A percentile compares a stretch with the other conserved stretches of the same genome.
Evolutionary conservation across 352 stramenopile genomes (phyloP).

Genomic region (Pythium sukuiense): DNA sequence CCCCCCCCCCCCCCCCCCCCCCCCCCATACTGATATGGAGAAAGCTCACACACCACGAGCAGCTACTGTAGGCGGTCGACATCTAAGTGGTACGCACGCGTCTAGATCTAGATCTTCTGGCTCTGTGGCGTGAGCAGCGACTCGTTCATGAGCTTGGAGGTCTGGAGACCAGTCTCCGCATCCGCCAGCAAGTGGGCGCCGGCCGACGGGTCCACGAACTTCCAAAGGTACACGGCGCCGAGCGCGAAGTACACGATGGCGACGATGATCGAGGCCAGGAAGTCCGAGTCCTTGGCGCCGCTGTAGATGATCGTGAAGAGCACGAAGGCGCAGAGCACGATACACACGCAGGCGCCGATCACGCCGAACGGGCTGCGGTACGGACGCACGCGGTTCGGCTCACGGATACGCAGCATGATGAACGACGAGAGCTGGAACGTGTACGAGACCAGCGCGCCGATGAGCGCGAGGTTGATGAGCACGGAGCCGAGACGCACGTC

Average conservation of each 20-base stretch:
- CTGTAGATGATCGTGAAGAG: constrained; percentile 69
- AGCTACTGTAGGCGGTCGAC: neutral
- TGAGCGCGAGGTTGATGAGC: constrained; percentile 66
- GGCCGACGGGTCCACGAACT: constrained; percentile 15
- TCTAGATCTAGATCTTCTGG: constrained; percentile 8
- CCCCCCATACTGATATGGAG: neutral
- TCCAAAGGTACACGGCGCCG: constrained; percentile 36
- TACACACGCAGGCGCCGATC: constrained; percentile 44
- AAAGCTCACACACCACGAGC: neutral
- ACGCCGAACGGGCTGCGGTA: constrained; percentile 63
- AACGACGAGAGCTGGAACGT: constrained; percentile 64
- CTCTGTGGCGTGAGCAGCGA: constrained; percentile 27
- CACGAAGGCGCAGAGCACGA: constrained; percentile 44
- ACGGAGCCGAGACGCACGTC: constrained; percentile 57
- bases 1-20: no score
- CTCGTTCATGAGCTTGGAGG: constrained; percentile 28
- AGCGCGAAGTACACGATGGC: constrained; percentile 47
- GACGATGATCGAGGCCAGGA: constrained; percentile 56
- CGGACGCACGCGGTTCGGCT: constrained; percentile 49
- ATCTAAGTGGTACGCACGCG: neutral
- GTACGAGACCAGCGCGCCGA: constrained; percentile 65
- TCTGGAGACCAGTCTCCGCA: constrained; percentile 13
- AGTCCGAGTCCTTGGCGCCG: constrained; percentile 51
- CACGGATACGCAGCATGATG: constrained; percentile 50
- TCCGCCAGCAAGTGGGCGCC: constrained; percentile 21